Percentiles rank a stretch among this genome's conserved stretches.
These are phyloP conservation scores for Metschnikowia shivogae DNA, from an alignment of 805 yeast genomes.

Conservation along the genomic window DNA sequence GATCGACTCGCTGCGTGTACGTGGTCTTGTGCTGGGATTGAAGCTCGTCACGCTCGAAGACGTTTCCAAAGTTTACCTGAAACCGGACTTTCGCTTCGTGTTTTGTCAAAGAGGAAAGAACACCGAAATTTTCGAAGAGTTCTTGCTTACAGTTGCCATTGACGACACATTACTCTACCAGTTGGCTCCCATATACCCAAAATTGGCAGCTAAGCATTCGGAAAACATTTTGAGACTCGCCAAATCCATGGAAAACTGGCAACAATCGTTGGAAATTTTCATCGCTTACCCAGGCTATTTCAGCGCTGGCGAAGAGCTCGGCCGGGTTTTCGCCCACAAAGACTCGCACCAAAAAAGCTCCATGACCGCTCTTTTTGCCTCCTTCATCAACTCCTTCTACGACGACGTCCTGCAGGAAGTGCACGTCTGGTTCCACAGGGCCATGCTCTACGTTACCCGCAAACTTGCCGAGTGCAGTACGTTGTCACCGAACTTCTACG, in stretches of 20 bases:
- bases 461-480: slow-evolving; percentile 49
- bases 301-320: slow-evolving; percentile 13
- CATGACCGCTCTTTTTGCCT: slow-evolving; percentile 24
- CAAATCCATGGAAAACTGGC: slow-evolving; percentile 16
- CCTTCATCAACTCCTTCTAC: slow-evolving; percentile 20
- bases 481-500: slow-evolving; percentile 27
- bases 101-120: background rate
- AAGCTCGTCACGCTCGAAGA: slow-evolving; percentile 2
- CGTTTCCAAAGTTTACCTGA: background rate
- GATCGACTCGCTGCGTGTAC: slow-evolving; percentile 7
- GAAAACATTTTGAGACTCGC: slow-evolving; percentile 14
- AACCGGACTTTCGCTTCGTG: background rate
- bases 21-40: slow-evolving; percentile 4
- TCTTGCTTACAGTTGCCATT: background rate
- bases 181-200: slow-evolving; percentile 11
- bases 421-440: slow-evolving; percentile 52
- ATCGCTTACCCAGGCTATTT: slow-evolving; percentile 9
- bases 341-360: slow-evolving; percentile 26
- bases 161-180: slow-evolving; percentile 14
- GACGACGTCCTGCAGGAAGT: slow-evolving; percentile 25
- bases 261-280: slow-evolving; percentile 18
- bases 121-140: background rate
- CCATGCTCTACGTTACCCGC: slow-evolving; percentile 59
- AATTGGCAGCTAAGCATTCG: slow-evolving; percentile 9
- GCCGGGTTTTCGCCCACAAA: slow-evolving; percentile 20